Evolutionary conservation across 1,284 basidiomycete species (phyloP).

Genomic region (Cryptococcus wingfieldii): DNA sequence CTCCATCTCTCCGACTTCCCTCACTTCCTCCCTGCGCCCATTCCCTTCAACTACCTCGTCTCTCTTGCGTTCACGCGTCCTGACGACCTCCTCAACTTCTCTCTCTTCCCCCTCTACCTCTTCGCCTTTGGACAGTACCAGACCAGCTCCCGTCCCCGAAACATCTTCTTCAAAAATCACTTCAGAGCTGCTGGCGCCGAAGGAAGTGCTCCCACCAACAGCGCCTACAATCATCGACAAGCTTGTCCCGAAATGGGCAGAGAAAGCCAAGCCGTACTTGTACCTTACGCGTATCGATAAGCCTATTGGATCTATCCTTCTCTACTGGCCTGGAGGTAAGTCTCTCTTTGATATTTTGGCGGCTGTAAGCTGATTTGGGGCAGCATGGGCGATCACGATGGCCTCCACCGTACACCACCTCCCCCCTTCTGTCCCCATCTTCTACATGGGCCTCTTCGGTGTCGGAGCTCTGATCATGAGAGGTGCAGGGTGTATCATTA

Average conservation of each 20-base stretch:
- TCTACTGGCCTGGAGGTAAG: constrained; percentile 90
- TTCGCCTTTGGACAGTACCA: not conserved
- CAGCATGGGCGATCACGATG: constrained; percentile 96
- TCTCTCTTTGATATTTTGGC: constrained; percentile 18
- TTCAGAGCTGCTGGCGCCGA: constrained; percentile 7
- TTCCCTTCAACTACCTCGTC: constrained; percentile 3
- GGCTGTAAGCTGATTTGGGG: not conserved
- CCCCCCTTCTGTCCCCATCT: constrained; percentile 64
- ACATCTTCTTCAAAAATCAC: constrained; percentile 4
- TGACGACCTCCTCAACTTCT: not conserved
- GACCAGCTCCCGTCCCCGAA: not conserved
- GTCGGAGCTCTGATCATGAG: constrained; percentile 92
- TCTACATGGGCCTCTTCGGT: constrained; percentile 78
- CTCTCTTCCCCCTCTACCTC: not conserved
- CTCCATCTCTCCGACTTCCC: not conserved
- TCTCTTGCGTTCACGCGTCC: not conserved
- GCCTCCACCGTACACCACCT: constrained; percentile 70
- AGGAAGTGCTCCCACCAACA: not conserved
- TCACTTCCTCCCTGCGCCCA: not conserved
- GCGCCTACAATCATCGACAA: constrained; percentile 23
- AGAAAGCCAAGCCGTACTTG: constrained; percentile 62
- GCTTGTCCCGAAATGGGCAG: constrained; percentile 32
- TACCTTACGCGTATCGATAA: constrained; percentile 87
- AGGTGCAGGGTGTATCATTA: constrained; percentile 97
- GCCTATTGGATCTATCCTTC: constrained; percentile 84